Evolutionary conservation across 331 rosid species (phyloP).

Genomic region (Telfairia occidentalis): DNA sequence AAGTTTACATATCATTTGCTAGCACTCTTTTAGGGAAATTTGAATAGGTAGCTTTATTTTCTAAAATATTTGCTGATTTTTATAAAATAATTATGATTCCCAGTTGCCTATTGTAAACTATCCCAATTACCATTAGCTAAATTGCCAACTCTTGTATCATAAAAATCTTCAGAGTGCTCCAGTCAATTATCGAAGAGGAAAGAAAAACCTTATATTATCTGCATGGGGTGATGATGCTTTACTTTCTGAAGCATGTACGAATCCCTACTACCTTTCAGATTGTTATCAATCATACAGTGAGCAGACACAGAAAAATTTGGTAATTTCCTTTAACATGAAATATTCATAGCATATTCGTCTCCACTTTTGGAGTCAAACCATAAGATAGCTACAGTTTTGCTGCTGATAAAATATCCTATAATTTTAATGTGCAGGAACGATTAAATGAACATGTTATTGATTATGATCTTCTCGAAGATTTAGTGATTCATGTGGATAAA

Average conservation of each 20-base stretch:
- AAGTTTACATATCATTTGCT: not conserved
- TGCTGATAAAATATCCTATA: not conserved
- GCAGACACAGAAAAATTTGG: slow-evolving; percentile 71
- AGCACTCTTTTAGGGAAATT: not conserved
- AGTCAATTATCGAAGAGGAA: slow-evolving; percentile 63
- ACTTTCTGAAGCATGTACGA: slow-evolving; percentile 56
- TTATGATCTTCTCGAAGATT: slow-evolving; percentile 87
- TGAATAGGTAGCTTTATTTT: not conserved
- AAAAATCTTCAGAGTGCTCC: slow-evolving; percentile 46
- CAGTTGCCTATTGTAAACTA: not conserved
- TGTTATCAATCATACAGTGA: slow-evolving; percentile 58
- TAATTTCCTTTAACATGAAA: slow-evolving; percentile 24
- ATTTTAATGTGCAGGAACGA: slow-evolving; percentile 45
- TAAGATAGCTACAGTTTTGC: slow-evolving; percentile 15
- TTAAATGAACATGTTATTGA: slow-evolving; percentile 86
- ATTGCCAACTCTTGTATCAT: slow-evolving; percentile 16
- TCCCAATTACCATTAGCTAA: not conserved
- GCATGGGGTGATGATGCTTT: slow-evolving; percentile 89
- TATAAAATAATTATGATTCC: not conserved
- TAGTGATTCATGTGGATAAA: slow-evolving; percentile 71
- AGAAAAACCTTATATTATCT: slow-evolving; percentile 80
- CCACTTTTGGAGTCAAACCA: slow-evolving; percentile 2
- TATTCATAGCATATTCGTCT: not conserved
- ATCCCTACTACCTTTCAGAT: slow-evolving; percentile 54
- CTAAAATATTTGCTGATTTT: not conserved